A percentile compares a stretch with the other conserved stretches of the same genome.
Conservation (phyloP, 352 stramenopile species). For the Phytopythium montanum region DNA sequence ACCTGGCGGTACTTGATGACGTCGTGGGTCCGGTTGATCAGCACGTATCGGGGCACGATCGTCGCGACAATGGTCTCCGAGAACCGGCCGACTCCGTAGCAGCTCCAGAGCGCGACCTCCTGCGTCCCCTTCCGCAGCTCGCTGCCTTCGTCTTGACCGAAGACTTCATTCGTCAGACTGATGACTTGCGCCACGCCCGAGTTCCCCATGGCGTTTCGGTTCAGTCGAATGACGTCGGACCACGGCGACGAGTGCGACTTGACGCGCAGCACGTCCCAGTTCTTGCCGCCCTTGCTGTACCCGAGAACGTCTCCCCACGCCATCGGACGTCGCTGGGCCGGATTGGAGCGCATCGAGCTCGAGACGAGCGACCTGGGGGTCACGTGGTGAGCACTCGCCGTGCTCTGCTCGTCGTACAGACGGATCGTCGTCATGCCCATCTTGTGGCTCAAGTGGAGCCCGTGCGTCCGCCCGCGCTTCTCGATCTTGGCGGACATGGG, state of each 20-base stretch:
- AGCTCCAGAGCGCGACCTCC: conserved; percentile 84
- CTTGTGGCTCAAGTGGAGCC: conserved; percentile 84
- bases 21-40: conserved; percentile 85
- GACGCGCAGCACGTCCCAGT: conserved; percentile 82
- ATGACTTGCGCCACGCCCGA: conserved; percentile 84
- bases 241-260: conserved; percentile 72
- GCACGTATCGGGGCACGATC: conserved; percentile 81
- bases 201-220: conserved; percentile 88
- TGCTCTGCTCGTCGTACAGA: conserved; percentile 85
- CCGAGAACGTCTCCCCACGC: conserved; percentile 73
- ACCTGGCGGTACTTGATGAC: conserved; percentile 85
- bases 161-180: conserved; percentile 71
- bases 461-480: conserved; percentile 54
- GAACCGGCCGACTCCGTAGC: conserved; percentile 76
- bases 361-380: conserved; percentile 70
- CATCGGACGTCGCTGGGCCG: conserved; percentile 75
- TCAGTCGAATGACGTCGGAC: conserved; percentile 83
- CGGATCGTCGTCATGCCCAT: conserved; percentile 87
- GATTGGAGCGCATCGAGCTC: conserved; percentile 74
- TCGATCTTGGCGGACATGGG: conserved; percentile 57
- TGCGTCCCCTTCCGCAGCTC: conserved; percentile 64
- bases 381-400: conserved; percentile 77
- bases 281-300: conserved; percentile 71
- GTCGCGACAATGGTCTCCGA: conserved; percentile 86
- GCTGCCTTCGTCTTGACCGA: conserved; percentile 50